Evolutionary conservation across 805 yeast species (phyloP).

Genomic region (Wickerhamomyces pijperi): DNA sequence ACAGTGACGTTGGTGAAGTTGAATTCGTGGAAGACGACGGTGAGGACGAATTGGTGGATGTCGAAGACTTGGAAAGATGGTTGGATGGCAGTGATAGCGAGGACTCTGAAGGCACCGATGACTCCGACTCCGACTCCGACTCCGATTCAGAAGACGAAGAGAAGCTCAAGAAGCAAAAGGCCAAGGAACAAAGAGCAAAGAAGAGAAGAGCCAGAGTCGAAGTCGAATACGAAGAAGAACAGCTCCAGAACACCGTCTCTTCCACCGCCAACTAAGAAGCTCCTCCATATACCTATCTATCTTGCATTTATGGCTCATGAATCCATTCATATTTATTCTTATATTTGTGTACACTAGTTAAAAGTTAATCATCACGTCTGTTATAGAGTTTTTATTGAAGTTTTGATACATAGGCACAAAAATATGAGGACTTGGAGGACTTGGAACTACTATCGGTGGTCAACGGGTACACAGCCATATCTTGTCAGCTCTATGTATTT

Average conservation of each 20-base stretch:
- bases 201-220: slow-evolving; percentile 63
- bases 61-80: slow-evolving; percentile 92
- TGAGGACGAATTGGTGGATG: slow-evolving; percentile 83
- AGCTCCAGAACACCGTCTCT: slow-evolving; percentile 18
- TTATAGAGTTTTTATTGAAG: no score
- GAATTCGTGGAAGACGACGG: slow-evolving; percentile 89
- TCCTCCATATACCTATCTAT: not conserved
- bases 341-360: not conserved
- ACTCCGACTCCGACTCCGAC: slow-evolving; percentile 20
- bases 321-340: not conserved
- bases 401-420: no score
- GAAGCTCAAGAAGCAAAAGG: slow-evolving; percentile 24
- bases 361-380: no score
- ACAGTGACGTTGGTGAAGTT: slow-evolving; percentile 60
- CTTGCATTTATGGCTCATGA: not conserved
- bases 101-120: no score
- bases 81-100: slow-evolving; percentile 41
- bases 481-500: no score
- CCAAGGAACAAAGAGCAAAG: slow-evolving; percentile 29
- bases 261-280: slow-evolving; percentile 2
- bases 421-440: no score
- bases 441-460: no score
- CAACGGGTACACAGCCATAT: no score
- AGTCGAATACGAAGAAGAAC: slow-evolving; percentile 78
- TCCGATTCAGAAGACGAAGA: slow-evolving; percentile 24